Evolutionary conservation across 2,329 filamentous ascomycete genomes (phyloP), one percentile per base, ranked within the genome.

Genomic region (Eurotiales sp.): DNA sequence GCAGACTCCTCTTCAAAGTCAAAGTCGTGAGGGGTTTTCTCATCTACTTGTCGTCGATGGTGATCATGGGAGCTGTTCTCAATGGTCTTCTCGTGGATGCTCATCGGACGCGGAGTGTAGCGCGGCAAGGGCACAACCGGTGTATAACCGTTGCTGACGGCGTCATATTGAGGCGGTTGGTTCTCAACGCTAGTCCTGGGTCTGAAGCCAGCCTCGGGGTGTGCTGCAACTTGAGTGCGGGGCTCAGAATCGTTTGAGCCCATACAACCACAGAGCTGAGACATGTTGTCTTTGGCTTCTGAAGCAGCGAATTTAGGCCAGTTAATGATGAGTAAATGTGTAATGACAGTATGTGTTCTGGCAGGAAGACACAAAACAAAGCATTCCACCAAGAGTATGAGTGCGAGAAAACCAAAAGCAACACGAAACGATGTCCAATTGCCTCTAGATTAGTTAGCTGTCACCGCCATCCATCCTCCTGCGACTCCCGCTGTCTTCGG

Each of bases 51-150:
- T 17, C 61, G 63, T 2, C 43, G 29, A 8, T 37, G 23, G 2
- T 27, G 12, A 17, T 46, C 12, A 11, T 40, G 44, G 51, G 65
- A 57, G 50, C 68, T 68, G 3, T 60, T 56, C 52, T 65, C 62
- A 8, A 72, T 60, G 0, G 67, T 72, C 55, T 73, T 73, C 52
- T 73, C 70, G 40, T 67, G 61, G 21, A 67, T 58, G 55, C 63
- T 70, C 54, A 65, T 57, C 7, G 70, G 69, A 2, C 65, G 68
- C 3, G 68, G 64, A 1, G 71, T 73, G 56, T 73, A 73, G 52
- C 66, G 63, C 36, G 71, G 71, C 42, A 72, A 64, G 10, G 70
- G 70, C 34, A 62, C 59, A 45, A 64, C 58, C 29, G 61, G 61
- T 39, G 57, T 53, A 61, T 68, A 71, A 48, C 63, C 64, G 46